phyloP scores from a whole-genome alignment of 495 filamentous ascomycete species.

The Xylaria cubensis region DNA sequence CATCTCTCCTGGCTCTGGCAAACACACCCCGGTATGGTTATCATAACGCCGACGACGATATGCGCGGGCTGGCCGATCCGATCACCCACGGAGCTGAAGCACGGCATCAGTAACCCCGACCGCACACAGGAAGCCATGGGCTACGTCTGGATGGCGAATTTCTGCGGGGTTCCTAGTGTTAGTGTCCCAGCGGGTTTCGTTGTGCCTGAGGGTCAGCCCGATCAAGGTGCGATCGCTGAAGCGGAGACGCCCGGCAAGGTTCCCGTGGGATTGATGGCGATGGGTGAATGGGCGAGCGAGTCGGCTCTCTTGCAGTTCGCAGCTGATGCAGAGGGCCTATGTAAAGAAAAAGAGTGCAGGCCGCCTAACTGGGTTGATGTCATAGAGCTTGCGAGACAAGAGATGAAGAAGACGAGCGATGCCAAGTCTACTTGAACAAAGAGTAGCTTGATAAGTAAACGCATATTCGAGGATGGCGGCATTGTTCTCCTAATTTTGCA shows the following conservation, averaged over 20 bases:
- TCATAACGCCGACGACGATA: constrained; percentile 77
- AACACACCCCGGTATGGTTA: constrained; percentile 73
- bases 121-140: constrained; percentile 77
- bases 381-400: constrained; percentile 2
- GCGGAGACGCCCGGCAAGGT: constrained; percentile 54
- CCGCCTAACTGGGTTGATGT: constrained; percentile 12
- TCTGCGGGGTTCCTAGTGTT: constrained; percentile 75
- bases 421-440: background rate
- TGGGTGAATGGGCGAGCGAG: constrained; percentile 82
- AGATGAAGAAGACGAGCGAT: background rate
- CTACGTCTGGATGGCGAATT: constrained; percentile 86
- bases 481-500: background rate
- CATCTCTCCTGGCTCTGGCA: constrained; percentile 75
- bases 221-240: constrained; percentile 36
- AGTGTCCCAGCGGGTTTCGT: constrained; percentile 74
- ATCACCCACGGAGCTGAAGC: constrained; percentile 58
- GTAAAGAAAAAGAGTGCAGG: background rate
- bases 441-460: background rate
- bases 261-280: constrained; percentile 82
- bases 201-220: constrained; percentile 32
- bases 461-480: background rate
- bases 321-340: constrained; percentile 60
- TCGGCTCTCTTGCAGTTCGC: constrained; percentile 74
- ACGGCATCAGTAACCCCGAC: constrained; percentile 75
- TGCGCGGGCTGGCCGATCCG: constrained; percentile 71